A percentile compares a stretch with the other conserved stretches of the same genome.
Evolutionary conservation across 139 green algal genomes (phyloP).

Genomic region (Diplosphaera chodatii): DNA sequence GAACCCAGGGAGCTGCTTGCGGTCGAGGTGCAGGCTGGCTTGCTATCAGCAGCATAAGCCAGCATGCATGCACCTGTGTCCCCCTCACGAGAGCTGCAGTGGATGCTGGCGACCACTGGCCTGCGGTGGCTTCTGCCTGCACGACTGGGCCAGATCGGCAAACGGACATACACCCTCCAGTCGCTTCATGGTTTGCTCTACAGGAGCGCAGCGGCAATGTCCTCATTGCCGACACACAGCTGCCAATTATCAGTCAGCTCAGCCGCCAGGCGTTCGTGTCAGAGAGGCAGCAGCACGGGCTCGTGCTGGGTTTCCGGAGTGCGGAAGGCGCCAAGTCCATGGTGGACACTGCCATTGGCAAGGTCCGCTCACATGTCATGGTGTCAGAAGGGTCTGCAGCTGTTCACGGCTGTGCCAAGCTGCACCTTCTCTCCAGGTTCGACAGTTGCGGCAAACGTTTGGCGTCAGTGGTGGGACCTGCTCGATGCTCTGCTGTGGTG

Average conservation of each 20-base stretch:
- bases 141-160: too few relatives aligned
- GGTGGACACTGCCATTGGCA: conserved; percentile 31
- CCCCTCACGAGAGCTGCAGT: too few relatives aligned
- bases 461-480: neutral
- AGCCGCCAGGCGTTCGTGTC: neutral
- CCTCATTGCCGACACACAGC: neutral
- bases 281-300: neutral
- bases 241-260: neutral
- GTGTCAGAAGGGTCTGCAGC: too few relatives aligned
- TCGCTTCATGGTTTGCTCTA: neutral
- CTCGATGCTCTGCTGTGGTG: neutral
- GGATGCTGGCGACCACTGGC: too few relatives aligned
- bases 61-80: too few relatives aligned
- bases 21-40: neutral
- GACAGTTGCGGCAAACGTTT: neutral
- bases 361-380: conserved; percentile 11
- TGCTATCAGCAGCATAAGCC: neutral
- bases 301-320: conserved; percentile 38
- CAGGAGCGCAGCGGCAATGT: neutral
- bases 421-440: too few relatives aligned
- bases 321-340: conserved; percentile 16
- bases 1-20: neutral
- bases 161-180: too few relatives aligned
- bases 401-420: too few relatives aligned
- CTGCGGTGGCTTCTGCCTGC: too few relatives aligned